These are phyloP conservation scores for Geotrichum citri-aurantii DNA, from an alignment of 1,139 yeast genomes.

Conservation along the genomic window DNA sequence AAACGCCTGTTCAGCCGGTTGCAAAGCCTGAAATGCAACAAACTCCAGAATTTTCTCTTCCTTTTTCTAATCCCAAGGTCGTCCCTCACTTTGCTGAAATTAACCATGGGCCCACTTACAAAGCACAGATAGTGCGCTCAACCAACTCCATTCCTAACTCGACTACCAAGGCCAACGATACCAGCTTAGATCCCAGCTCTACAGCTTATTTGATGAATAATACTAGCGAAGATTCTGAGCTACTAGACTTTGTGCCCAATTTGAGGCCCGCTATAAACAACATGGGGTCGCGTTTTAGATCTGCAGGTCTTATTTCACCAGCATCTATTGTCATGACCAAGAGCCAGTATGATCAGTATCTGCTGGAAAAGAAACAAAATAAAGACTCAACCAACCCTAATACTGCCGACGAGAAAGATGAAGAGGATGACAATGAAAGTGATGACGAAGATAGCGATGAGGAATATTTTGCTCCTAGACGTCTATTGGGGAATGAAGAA, in stretches of 20 bases:
- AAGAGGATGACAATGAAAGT: slow-evolving; percentile 20
- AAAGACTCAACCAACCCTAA: background rate
- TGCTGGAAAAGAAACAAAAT: background rate
- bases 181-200: background rate
- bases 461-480: background rate
- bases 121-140: slow-evolving; percentile 16
- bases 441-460: slow-evolving; percentile 5
- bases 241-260: slow-evolving; percentile 10
- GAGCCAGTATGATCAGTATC: slow-evolving; percentile 11
- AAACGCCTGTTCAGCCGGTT: background rate
- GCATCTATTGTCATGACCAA: slow-evolving; percentile 10
- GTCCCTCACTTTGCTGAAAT: slow-evolving; percentile 15
- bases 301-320: slow-evolving; percentile 3
- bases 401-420: background rate
- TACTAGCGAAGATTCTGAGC: background rate
- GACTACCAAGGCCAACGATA: background rate
- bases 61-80: background rate
- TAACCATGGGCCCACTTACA: slow-evolving; percentile 15
- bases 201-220: background rate
- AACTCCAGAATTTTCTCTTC: background rate
- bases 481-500: slow-evolving; percentile 25
- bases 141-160: background rate
- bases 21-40: background rate
- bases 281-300: slow-evolving; percentile 9
- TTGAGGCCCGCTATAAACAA: slow-evolving; percentile 7